Percentiles rank a stretch among this genome's conserved stretches.
Evolutionary conservation across 768 basidiomycete genomes (phyloP).

Genomic region (Boletus sp.): DNA sequence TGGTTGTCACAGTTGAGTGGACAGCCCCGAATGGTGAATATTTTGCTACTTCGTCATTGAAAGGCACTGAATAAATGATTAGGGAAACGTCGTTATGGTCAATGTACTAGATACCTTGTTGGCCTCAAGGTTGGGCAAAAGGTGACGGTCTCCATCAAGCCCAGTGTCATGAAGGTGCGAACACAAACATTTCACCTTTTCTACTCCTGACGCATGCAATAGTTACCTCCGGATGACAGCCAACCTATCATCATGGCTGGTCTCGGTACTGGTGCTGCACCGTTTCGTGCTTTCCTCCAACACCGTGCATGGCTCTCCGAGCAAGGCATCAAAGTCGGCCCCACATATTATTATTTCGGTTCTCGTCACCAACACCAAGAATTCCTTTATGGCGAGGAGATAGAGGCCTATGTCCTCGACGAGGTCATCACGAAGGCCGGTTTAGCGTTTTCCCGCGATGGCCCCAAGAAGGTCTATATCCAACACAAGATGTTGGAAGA

Average conservation of each 20-base stretch:
- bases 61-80: constrained; percentile 4
- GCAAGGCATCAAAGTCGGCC: constrained; percentile 80
- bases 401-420: constrained; percentile 88
- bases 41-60: neutral
- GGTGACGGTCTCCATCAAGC: constrained; percentile 96
- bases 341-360: constrained; percentile 97
- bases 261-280: constrained; percentile 96
- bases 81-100: constrained; percentile 82
- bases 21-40: constrained; percentile 70
- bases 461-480: constrained; percentile 92
- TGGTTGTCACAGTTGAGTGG: constrained; percentile 98
- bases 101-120: constrained; percentile 94
- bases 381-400: constrained; percentile 95
- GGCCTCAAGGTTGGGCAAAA: constrained; percentile 81
- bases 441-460: constrained; percentile 95
- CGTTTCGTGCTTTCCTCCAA: constrained; percentile 99
- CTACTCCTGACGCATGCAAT: constrained; percentile 12
- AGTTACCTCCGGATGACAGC: constrained; percentile 79
- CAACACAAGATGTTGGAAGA: constrained; percentile 98
- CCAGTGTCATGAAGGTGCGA: constrained; percentile 96
- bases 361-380: constrained; percentile 94
- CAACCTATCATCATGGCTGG: constrained; percentile 99
- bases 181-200: neutral
- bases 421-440: constrained; percentile 86
- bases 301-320: constrained; percentile 81